Base-by-base conservation (phyloP, 805 yeast species). In the Lachancea sp. region DNA sequence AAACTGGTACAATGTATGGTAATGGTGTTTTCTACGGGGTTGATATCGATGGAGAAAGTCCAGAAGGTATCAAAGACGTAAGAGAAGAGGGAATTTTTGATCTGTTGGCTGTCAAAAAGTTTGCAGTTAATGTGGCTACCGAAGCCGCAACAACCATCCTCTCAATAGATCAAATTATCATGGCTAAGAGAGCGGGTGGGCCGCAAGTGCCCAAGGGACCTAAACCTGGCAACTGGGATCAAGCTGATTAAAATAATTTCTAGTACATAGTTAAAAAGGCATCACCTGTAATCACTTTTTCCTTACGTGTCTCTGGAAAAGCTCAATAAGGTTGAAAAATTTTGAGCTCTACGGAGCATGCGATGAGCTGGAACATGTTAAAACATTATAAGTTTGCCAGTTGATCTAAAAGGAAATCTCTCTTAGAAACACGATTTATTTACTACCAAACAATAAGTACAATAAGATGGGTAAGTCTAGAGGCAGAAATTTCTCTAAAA, bases 131-230 rank as follows among this genome's bases (percentile, higher is more conserved):
- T 53, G 81, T 92, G 48, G 97, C 98, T 13, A 88, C 96, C 3
- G 97, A 92, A 51, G 96, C 97, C 36, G 94, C 96, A 11, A 77
- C 74, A 47, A 92, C 97, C 4, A 82, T 89, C 39, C 72, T 89
- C 48, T 80, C 95, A 19, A 92, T 92, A 37, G 97, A 92, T 63
- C 97, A 90, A 72, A 90, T 90, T 56, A 92, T 90, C 60, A 92
- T 90, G 92, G 97, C 98, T 33, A 90, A 90, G 76, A 79, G 96
- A 62, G 97, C 97, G 2, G 98, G 98, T 50, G 98, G 98, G 17
- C 98, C 98, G 36, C 80, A 88, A 75, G 96, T 96, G 24, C 71
- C 75, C 49, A 68, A 72, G 54, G 94, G 84, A 58, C 82, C 81
- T 51, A 79, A 78, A 63, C 90, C 92, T 34, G 96, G 96, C 46